Evolutionary conservation across 768 basidiomycete species (phyloP), one percentile per base, ranked within the genome.

Genomic region (Clitopilus passeckerianus): DNA sequence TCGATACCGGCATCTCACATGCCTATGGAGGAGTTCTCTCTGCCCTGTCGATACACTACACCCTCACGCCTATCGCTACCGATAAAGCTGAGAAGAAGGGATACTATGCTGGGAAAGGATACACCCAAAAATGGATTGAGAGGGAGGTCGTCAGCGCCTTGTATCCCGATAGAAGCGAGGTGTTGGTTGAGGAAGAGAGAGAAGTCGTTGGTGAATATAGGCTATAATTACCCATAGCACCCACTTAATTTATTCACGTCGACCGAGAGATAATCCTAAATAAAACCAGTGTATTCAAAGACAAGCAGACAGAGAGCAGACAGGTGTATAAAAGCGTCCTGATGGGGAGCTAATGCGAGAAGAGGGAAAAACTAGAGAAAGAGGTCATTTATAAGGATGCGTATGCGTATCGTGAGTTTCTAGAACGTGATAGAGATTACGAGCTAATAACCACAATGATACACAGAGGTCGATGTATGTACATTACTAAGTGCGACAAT

Each of bases 1-100:
- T 99, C 55, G 96, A 99, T 68, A 98, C 96, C 0, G 91, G 93
- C n/a, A 95, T 96, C 54, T 95, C 93, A 5, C 91, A 91, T 69
- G 95, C 95, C 1, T 98, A 97, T 66, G 95, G 93, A n/a, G 96
- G 96, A 12, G 86, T 84, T 0, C 77, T 97, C 5, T 95, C 95
- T 1, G 93, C 95, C 2, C 74, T 98, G 10, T 91, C 91, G 14
- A 87, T 98, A 58, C 80, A 89, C 34, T 96, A 98, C 74, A 88
- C 85, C 1, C 80, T 97, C 23, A 84, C 84, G 8, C 92, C 92
- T 1, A 69, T 83, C 54, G 64, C 27, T 22, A 74, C 71, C n/a
- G 63, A 71, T 22, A 72, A 68, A 14, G 62, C 64, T 4, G 63
- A 63, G 10, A 70, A 75, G 37, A 50, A 50, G 46, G 46, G 46